Evolutionary conservation across 1,284 basidiomycete species (phyloP).

Genomic region (Leccinum solheimii): DNA sequence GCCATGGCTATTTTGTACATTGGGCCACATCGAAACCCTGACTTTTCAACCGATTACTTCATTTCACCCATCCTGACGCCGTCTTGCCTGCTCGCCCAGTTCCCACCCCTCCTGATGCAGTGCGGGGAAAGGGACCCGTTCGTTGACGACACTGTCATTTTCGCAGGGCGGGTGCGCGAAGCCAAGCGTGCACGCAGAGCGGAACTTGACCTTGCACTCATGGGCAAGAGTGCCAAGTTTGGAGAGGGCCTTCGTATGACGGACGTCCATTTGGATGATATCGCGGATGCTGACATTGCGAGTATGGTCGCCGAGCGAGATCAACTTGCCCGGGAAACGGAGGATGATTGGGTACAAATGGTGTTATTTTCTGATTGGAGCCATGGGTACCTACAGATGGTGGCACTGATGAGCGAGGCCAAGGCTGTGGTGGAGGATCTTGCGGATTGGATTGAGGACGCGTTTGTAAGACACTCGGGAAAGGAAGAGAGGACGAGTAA

Average conservation of each 20-base stretch:
- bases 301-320: slow-evolving; percentile 58
- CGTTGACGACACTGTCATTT: slow-evolving; percentile 94
- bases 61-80: slow-evolving; percentile 94
- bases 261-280: slow-evolving; percentile 15
- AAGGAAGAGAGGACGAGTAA: slow-evolving; percentile 23
- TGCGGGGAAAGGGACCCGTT: slow-evolving; percentile 97
- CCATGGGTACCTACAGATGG: slow-evolving; percentile 96
- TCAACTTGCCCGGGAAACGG: slow-evolving; percentile 64
- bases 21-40: slow-evolving; percentile 88
- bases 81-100: slow-evolving; percentile 79
- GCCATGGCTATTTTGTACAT: slow-evolving; percentile 98
- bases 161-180: slow-evolving; percentile 89
- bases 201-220: slow-evolving; percentile 58
- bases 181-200: slow-evolving; percentile 82
- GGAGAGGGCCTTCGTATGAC: slow-evolving; percentile 57
- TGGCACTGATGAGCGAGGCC: slow-evolving; percentile 81
- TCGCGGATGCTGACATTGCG: slow-evolving; percentile 37
- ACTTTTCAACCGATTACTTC: slow-evolving; percentile 93
- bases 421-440: slow-evolving; percentile 81
- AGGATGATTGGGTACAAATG: slow-evolving; percentile 96
- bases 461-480: slow-evolving; percentile 53
- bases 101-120: slow-evolving; percentile 90
- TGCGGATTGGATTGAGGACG: slow-evolving; percentile 89
- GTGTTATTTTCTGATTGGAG: slow-evolving; percentile 90
- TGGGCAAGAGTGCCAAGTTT: slow-evolving; percentile 57